Evolutionary conservation across 352 stramenopile species (phyloP).

Genomic region (Phytophthora brassicae): DNA sequence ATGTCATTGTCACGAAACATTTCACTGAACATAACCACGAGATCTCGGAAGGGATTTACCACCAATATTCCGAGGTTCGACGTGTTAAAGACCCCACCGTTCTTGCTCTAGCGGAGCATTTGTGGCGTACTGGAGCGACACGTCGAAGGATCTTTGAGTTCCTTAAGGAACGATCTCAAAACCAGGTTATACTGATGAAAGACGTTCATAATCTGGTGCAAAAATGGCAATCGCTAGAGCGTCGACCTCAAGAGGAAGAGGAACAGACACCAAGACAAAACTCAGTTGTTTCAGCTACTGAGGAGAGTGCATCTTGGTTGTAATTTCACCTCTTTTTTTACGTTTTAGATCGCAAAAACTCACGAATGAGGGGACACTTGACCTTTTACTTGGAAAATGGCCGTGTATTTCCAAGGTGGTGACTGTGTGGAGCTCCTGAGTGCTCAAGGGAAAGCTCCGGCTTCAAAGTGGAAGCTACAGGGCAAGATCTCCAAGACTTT

Average conservation of each 20-base stretch:
- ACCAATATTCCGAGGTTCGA: slow-evolving; percentile 71
- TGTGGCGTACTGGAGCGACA: slow-evolving; percentile 59
- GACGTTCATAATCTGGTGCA: slow-evolving; percentile 82
- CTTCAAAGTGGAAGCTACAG: slow-evolving; percentile 66
- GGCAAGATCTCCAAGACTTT: slow-evolving; percentile 82
- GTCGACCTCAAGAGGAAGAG: slow-evolving; percentile 4
- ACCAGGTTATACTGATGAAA: slow-evolving; percentile 70
- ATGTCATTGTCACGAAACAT: slow-evolving; percentile 74
- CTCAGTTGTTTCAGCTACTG: slow-evolving; percentile 6
- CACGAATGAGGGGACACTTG: slow-evolving; percentile 22
- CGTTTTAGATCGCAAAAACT: slow-evolving; percentile 15
- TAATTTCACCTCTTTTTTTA: slow-evolving; percentile 16
- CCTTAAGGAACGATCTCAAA: slow-evolving; percentile 60
- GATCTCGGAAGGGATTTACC: slow-evolving; percentile 51
- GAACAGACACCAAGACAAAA: slow-evolving; percentile 1
- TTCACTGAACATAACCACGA: slow-evolving; percentile 76
- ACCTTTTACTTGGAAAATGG: slow-evolving; percentile 10
- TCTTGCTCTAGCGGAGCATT: slow-evolving; percentile 53
- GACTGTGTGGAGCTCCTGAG: slow-evolving; percentile 83
- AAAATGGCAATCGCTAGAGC: slow-evolving; percentile 57
- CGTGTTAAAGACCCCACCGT: slow-evolving; percentile 62
- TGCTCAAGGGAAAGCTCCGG: slow-evolving; percentile 73
- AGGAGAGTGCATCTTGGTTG: slow-evolving; percentile 24
- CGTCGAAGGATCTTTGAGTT: slow-evolving; percentile 75
- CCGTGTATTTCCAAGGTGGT: slow-evolving; percentile 76